Evolutionary conservation across 78 protist genomes (phyloP).

Genomic region (Dictyostelium purpureum): DNA sequence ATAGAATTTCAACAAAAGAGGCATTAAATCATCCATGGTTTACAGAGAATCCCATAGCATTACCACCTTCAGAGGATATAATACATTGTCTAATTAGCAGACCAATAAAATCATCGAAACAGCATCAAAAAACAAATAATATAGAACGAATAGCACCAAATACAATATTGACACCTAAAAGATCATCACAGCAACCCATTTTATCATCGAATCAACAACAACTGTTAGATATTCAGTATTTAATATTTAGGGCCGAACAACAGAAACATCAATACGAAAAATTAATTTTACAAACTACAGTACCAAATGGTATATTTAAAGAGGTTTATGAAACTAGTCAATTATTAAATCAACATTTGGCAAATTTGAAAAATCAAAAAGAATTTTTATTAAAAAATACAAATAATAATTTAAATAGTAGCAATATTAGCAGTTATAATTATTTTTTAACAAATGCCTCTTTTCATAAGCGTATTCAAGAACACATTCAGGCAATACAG

Average conservation of each 20-base stretch:
- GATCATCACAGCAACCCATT: not conserved
- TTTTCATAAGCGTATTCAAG: not conserved
- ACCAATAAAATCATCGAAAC: constrained; percentile 23
- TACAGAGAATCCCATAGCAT: constrained; percentile 4
- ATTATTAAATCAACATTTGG: not conserved
- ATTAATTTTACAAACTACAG: not conserved
- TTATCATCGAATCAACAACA: not conserved
- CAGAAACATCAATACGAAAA: not conserved
- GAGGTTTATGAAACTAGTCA: not conserved
- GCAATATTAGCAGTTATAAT: not conserved
- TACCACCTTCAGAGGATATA: constrained; percentile 13
- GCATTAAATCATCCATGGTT: constrained; percentile 90
- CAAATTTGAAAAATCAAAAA: not conserved
- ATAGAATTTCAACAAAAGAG: constrained; percentile 13
- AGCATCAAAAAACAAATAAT: constrained; percentile 6
- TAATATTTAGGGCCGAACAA: constrained; percentile 2
- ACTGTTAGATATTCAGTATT: not conserved
- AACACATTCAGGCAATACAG: not conserved
- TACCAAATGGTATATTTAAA: not conserved
- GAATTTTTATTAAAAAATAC: not conserved
- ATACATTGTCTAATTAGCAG: not conserved
- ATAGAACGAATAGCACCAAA: not conserved
- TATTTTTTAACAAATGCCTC: not conserved
- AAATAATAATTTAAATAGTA: not conserved
- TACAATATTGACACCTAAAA: not conserved